Percentiles rank a stretch among this genome's conserved stretches.
phyloP scores from a whole-genome alignment of 345 rosid species.

The Lumnitzera littorea region DNA sequence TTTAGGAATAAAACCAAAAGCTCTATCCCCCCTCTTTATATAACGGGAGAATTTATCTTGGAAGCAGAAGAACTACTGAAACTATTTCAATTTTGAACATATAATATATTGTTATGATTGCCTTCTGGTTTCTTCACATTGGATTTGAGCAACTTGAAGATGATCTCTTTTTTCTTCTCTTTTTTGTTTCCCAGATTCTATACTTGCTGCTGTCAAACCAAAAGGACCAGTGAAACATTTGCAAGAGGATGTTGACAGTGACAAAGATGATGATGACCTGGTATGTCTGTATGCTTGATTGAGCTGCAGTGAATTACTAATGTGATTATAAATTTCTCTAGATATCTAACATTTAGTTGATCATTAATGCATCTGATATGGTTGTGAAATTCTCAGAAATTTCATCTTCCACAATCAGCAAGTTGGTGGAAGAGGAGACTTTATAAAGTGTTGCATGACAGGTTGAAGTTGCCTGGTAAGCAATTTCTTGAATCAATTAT shows the following conservation, averaged over 20 bases:
- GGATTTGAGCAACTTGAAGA: not conserved
- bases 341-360: too few species aligned
- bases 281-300: slow-evolving; percentile 20
- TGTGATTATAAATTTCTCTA: too few species aligned
- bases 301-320: slow-evolving; percentile 4
- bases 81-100: too few species aligned
- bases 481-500: slow-evolving; percentile 9
- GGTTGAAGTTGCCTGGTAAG: slow-evolving; percentile 73
- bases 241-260: slow-evolving; percentile 31
- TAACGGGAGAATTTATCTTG: too few species aligned
- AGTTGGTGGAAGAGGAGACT: slow-evolving; percentile 70
- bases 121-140: not conserved
- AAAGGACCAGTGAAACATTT: slow-evolving; percentile 52
- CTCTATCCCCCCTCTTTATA: too few species aligned
- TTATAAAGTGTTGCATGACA: slow-evolving; percentile 48
- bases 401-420: slow-evolving; percentile 65
- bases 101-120: too few species aligned
- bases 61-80: too few species aligned
- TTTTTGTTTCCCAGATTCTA: slow-evolving; percentile 34
- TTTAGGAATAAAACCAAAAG: too few species aligned
- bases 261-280: slow-evolving; percentile 58
- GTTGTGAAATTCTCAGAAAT: slow-evolving; percentile 38
- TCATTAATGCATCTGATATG: too few species aligned
- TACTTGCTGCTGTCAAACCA: slow-evolving; percentile 76
- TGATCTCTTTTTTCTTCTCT: not conserved